Conservation (phyloP, 2,329 filamentous ascomycete genomes). For the Ceratocystis alfenasii region DNA sequence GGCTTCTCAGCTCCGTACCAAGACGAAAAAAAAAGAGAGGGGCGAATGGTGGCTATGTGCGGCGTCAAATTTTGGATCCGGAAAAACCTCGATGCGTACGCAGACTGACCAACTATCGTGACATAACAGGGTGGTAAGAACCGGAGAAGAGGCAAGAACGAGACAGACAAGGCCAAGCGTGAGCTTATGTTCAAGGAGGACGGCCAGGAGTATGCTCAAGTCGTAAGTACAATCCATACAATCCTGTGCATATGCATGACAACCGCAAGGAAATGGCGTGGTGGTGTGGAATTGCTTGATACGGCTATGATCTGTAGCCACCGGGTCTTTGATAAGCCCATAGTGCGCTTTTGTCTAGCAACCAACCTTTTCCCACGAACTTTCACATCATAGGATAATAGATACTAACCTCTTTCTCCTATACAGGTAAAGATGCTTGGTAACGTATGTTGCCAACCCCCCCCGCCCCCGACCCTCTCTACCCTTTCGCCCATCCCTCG, state of each 20-base stretch:
- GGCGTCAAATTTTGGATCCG: background rate
- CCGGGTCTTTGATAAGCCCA: background rate
- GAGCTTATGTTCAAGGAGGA: conserved; percentile 98
- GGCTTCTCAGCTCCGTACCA: background rate
- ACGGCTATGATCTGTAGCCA: background rate
- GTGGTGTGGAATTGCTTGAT: background rate
- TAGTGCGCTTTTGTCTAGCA: background rate
- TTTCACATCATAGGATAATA: background rate
- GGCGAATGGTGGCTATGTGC: background rate
- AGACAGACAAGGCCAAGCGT: conserved; percentile 98
- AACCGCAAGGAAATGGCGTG: background rate
- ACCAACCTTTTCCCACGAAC: background rate
- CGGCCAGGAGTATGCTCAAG: conserved; percentile 54
- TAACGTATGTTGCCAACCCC: conserved; percentile 39
- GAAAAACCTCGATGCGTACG: background rate
- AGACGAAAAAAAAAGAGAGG: background rate
- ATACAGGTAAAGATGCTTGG: conserved; percentile 72
- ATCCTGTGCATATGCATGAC: background rate
- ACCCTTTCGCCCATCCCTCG: too few species aligned
- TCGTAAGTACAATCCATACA: conserved; percentile 16
- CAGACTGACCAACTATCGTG: background rate
- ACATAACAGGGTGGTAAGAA: conserved; percentile 82
- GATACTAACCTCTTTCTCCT: conserved; percentile 23
- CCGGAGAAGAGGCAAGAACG: conserved; percentile 95
- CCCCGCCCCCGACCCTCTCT: too few species aligned